Base-by-base conservation (phyloP, 176 grass and related monocot genomes). In the Tillandsia fasciculata region DNA sequence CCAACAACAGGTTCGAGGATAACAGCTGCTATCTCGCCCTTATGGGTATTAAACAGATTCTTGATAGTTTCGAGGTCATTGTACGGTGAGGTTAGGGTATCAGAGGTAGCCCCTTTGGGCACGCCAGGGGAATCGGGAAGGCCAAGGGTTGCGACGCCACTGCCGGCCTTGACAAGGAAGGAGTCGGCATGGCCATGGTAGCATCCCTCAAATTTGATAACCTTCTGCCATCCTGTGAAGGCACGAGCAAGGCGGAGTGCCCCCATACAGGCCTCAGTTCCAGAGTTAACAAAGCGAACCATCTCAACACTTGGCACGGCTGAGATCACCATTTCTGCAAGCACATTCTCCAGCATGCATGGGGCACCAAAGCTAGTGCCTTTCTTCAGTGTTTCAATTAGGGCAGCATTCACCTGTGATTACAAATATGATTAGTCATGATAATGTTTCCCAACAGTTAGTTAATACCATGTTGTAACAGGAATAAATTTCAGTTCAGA, bases 341-440 rank as follows among this genome's bases (percentile, higher is more conserved):
- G 77, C 15, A 82, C 72, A 79, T 99, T 99, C 76, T 99, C 94
- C 15, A 88, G 74, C 48, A 74, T 59, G 67, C 94, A 99, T 67
- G 94, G 94, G 72, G 94, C 94, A 70, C 94, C 94, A 81, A 99
- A 99, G 79, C 94, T 99, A 65, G 94, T 99, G 77, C 94, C 94
- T 81, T 99, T 99, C 69, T 99, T 90, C 49, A 99, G 82, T 65
- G 94, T 85, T 87, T 99, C 87, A 72, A 90, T 84, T 26, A 99
- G 65, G 52, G 87, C 94, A 69, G 79, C 87, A 80, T 86, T 93
- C 72, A 99, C 94, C 94, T 99, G 67, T 22, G 22, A 61, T 52
- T 33, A 15, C 14, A 42, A 17, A 48, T 29, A 61, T 9, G 20
- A 64, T 22, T 50, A 70, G 15, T 48, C 33, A 42, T 42, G 33